phyloP scores from a whole-genome alignment of 2,329 filamentous ascomycete species.

The Diaporthe sp. region DNA sequence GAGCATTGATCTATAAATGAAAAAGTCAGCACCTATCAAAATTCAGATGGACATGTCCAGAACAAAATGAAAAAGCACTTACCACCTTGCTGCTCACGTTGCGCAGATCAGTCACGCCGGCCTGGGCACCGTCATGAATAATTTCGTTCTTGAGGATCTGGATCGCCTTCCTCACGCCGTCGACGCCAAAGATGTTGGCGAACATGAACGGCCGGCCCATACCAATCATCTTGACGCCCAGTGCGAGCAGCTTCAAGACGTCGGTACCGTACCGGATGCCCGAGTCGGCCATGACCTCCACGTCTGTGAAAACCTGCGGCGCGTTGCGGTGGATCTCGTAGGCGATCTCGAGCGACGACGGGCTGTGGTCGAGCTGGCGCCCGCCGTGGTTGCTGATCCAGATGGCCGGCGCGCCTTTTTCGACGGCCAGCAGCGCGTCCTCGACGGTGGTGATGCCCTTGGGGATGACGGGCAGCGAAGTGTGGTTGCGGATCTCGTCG shows the following conservation, averaged over 20 bases:
- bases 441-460: conserved; percentile 56
- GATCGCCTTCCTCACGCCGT: conserved; percentile 61
- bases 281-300: conserved; percentile 47
- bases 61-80: not conserved
- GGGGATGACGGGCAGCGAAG: conserved; percentile 53
- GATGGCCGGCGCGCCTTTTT: conserved; percentile 52
- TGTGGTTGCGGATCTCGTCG: conserved; percentile 49
- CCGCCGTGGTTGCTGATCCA: conserved; percentile 59
- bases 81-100: conserved; percentile 42
- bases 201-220: conserved; percentile 63
- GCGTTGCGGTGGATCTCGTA: conserved; percentile 52
- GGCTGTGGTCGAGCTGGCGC: conserved; percentile 56
- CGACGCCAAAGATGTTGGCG: conserved; percentile 62
- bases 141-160: conserved; percentile 64
- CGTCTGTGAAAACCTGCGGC: conserved; percentile 52
- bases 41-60: not conserved
- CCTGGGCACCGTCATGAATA: conserved; percentile 51
- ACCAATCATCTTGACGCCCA: conserved; percentile 51
- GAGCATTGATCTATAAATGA: conserved; percentile 13
- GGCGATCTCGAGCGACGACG: conserved; percentile 50
- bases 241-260: conserved; percentile 55
- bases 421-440: conserved; percentile 51
- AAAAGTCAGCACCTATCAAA: not conserved
- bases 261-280: conserved; percentile 56
- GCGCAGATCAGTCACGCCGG: conserved; percentile 48